Conservation (phyloP, 768 basidiomycete species). For the Infundibulicybe gibba region DNA sequence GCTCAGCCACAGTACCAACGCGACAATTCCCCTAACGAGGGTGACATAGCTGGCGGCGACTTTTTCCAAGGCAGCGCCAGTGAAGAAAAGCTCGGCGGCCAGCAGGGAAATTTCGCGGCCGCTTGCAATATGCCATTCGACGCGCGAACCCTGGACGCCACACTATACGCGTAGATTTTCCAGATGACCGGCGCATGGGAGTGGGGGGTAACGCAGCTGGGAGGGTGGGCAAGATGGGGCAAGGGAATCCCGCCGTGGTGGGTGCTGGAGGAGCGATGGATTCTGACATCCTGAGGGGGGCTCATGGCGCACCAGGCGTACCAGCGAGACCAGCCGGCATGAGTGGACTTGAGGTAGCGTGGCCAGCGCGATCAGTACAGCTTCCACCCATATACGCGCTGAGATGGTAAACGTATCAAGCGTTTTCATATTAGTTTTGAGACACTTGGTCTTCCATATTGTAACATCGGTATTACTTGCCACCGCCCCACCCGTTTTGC, state of each 20-base stretch:
- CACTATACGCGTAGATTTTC: constrained; percentile 95
- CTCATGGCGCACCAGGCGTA: constrained; percentile 20
- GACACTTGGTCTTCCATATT: too few species aligned
- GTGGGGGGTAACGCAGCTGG: constrained; percentile 40
- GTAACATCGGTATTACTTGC: too few species aligned
- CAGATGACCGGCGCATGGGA: constrained; percentile 58
- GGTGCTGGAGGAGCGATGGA: constrained; percentile 34
- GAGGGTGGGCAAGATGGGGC: constrained; percentile 39
- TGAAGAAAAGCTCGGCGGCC: constrained; percentile 23
- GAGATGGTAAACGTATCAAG: too few species aligned
- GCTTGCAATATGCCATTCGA: constrained; percentile 73
- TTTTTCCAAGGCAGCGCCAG: too few species aligned
- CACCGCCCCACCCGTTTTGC: too few species aligned
- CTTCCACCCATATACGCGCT: too few species aligned
- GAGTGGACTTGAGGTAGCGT: constrained; percentile 58
- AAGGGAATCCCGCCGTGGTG: constrained; percentile 30
- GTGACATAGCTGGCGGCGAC: constrained; percentile 28
- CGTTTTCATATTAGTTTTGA: too few species aligned
- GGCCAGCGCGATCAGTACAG: constrained; percentile 74
- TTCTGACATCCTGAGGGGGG: neutral
- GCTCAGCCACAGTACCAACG: constrained; percentile 89
- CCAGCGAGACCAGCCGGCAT: constrained; percentile 35
- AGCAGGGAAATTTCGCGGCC: constrained; percentile 36
- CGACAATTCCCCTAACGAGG: constrained; percentile 54
- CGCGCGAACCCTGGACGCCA: constrained; percentile 87